Percentiles rank a stretch among this genome's conserved stretches.
Evolutionary conservation across 2,329 filamentous ascomycete genomes (phyloP).

Genomic region (Nemania sp.): DNA sequence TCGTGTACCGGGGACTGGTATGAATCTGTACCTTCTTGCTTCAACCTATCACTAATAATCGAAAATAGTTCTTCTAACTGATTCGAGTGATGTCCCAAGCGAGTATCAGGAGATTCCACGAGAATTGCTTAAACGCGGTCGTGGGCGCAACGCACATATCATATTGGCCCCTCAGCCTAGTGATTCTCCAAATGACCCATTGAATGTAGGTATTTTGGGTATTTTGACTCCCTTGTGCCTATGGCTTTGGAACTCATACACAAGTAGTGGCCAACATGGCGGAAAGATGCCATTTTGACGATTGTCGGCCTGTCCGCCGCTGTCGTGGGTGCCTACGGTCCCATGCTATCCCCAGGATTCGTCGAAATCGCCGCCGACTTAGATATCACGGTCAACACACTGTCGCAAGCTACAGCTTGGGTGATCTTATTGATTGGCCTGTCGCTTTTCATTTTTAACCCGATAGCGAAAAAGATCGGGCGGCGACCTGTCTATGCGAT

Average conservation of each 20-base stretch:
- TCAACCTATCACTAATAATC: slow-evolving; percentile 22
- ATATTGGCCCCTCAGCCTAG: slow-evolving; percentile 52
- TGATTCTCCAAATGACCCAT: slow-evolving; percentile 53
- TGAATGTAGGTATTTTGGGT: slow-evolving; percentile 49
- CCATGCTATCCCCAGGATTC: slow-evolving; percentile 45
- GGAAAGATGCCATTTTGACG: slow-evolving; percentile 47
- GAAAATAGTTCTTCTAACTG: slow-evolving; percentile 48
- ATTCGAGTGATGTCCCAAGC: slow-evolving; percentile 51
- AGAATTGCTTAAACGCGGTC: slow-evolving; percentile 47
- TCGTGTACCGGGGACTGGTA: slow-evolving; percentile 54
- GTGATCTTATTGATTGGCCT: slow-evolving; percentile 53
- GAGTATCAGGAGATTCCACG: slow-evolving; percentile 50
- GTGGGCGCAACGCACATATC: slow-evolving; percentile 41
- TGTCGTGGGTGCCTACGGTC: slow-evolving; percentile 43
- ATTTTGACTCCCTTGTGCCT: background rate
- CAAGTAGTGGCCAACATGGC: slow-evolving; percentile 48
- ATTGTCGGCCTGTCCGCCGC: slow-evolving; percentile 45
- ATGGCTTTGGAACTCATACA: slow-evolving; percentile 34
- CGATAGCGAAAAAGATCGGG: slow-evolving; percentile 55
- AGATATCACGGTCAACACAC: slow-evolving; percentile 47
- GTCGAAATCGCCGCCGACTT: slow-evolving; percentile 49
- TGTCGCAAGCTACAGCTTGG: slow-evolving; percentile 54
- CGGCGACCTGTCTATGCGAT: slow-evolving; percentile 55
- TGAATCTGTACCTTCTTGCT: background rate
- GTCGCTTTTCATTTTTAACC: slow-evolving; percentile 55